phyloP scores from a whole-genome alignment of 1,284 basidiomycete species.

The Malassezia obtusa region DNA sequence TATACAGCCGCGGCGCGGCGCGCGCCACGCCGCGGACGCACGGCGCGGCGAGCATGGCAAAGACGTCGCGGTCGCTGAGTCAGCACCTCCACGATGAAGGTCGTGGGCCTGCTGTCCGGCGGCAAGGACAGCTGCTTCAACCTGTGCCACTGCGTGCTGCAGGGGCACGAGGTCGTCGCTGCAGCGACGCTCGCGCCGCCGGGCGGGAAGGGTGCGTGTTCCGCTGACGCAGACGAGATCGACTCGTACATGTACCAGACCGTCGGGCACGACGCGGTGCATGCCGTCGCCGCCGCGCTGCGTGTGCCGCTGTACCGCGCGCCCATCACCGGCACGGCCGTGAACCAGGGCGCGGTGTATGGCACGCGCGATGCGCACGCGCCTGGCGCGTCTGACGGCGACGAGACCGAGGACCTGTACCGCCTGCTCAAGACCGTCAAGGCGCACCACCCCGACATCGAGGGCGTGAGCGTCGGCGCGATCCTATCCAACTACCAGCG shows the following conservation, averaged over 20 bases:
- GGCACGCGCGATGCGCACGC: slow-evolving; percentile 54
- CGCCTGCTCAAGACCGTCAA: slow-evolving; percentile 64
- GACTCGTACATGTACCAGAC: slow-evolving; percentile 99
- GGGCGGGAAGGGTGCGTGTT: slow-evolving; percentile 55
- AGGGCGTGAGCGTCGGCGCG: slow-evolving; percentile 85
- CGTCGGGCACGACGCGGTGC: slow-evolving; percentile 87
- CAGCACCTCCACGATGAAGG: slow-evolving; percentile 60
- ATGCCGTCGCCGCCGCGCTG: slow-evolving; percentile 73
- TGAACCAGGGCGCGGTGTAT: slow-evolving; percentile 77
- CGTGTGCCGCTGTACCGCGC: slow-evolving; percentile 74
- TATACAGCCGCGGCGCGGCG: neutral
- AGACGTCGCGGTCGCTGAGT: neutral
- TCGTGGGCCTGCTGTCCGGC: slow-evolving; percentile 86
- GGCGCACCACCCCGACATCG: slow-evolving; percentile 63
- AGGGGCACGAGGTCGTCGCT: slow-evolving; percentile 79
- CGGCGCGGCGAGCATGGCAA: neutral
- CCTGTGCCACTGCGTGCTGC: slow-evolving; percentile 72
- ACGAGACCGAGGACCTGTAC: slow-evolving; percentile 93
- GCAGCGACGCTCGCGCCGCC: slow-evolving; percentile 78
- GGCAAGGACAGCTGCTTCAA: slow-evolving; percentile 99
- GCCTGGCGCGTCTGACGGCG: slow-evolving; percentile 53
- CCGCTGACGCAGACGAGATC: slow-evolving; percentile 66
- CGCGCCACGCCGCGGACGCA: neutral
- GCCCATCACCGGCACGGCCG: slow-evolving; percentile 67
- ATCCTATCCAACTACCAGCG: slow-evolving; percentile 97